Evolutionary conservation across 2,329 filamentous ascomycete genomes (phyloP), one percentile per base, ranked within the genome.

Genomic region (Teratosphaeria viscida): DNA sequence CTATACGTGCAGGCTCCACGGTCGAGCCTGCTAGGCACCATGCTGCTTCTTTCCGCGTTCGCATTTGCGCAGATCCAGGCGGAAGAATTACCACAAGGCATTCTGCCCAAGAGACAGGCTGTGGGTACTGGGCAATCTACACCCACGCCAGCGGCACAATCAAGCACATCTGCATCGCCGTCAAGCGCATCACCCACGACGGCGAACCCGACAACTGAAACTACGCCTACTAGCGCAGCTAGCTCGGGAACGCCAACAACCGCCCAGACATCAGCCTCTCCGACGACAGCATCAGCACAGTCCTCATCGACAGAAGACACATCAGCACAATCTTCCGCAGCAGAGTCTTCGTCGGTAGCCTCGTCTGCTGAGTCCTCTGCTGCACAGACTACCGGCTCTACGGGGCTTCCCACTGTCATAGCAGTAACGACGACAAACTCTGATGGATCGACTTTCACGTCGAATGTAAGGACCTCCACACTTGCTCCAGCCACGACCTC

Each of bases 21-120:
- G 3, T 19, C 43, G 43, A 49, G 43, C 43, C 19, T 49, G 8
- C 43, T 19, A 8, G 43, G 61, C 61, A 62, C 63, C 57, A 68
- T 73, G 63, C 61, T 71, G 57, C 62, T 63, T 19, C 55, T 70
- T 58, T 65, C 70, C 55, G 61, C 63, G 55, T 64, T 70, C 56
- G 64, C 65, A 58, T 70, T 72, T 60, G 63, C 70, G 29, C 64
- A 67, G 39, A 68, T 72, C 56, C 58, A 61, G 19, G 68, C 68
- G 23, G 65, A 71, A 23, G 61, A 64, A 54, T 64, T 72, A 56
- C 67, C 70, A 12, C 64, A 64, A 54, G 71, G 71, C 62, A 67
- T 72, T 56, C 64, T 72, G 59, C 70, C 69, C 23, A 69, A 68
- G 64, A 63, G 70, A 66, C 69, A 71, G 63, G 66, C 67, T 6